Base-by-base conservation (phyloP, 495 filamentous ascomycete genomes). In the Parachaetomium inaequale region DNA sequence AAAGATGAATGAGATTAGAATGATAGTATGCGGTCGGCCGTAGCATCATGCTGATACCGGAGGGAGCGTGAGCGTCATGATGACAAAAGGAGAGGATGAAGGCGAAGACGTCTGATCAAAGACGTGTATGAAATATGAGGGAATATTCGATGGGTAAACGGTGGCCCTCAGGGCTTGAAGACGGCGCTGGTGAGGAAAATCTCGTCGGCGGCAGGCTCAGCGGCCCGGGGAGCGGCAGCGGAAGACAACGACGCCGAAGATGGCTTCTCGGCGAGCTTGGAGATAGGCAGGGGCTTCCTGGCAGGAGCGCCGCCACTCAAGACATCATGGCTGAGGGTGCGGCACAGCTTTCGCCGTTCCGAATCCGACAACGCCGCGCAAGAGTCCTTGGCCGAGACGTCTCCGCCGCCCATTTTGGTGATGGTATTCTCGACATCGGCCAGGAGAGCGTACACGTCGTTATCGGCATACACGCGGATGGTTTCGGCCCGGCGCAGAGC, bases 391-490 rank as follows among this genome's bases (percentile, higher is more conserved):
- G 56, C 32, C 0, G 58, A 42, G 64, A 36, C 12, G 10, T 68
- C 64, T 31, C 63, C 69, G 5, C 55, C 67, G 47, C 78, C 80
- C 70, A 85, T 79, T 49, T 78, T 76, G 55, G 78, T 81, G 67
- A 88, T 83, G 57, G 83, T 80, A 50, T 79, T 76, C 68, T 86
- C 83, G 14, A 88, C 85, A 59, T 87, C 84, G 3, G 79, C 79
- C 31, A 88, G 68, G 7, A 88, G 76, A 0, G 84, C 83, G 63
- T 83, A 85, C 11, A 90, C 83, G 53, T 85, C 83, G 55, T 78
- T 78, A 64, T 85, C 86, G 31, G 85, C 86, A 61, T 88, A 88
- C 63, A 88, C 82, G 61, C 82, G 83, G 62, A 89, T 89, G 56
- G 84, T 87, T 69, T 88, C 81, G 26, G 82, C 83, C 29, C 64